Conservation (phyloP, 768 basidiomycete species). For the Rossbeevera mucosa region DNA sequence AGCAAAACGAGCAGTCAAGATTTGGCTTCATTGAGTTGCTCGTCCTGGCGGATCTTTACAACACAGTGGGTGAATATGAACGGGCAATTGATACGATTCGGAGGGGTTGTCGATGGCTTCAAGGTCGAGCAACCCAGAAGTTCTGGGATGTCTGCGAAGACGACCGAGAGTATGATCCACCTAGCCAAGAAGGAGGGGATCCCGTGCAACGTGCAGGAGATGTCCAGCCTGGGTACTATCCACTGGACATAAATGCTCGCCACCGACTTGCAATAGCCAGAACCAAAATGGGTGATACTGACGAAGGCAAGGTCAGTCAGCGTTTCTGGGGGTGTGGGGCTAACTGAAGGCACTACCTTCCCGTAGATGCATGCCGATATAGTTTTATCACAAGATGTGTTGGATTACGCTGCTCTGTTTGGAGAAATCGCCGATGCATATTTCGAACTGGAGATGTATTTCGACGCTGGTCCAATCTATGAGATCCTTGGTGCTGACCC, state of each 20-base stretch:
- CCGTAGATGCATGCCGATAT: constrained; percentile 70
- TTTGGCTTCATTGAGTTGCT: constrained; percentile 57
- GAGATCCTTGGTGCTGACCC: constrained; percentile 71
- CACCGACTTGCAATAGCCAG: constrained; percentile 81
- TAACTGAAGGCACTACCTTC: neutral
- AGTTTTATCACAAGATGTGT: constrained; percentile 64
- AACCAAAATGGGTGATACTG: constrained; percentile 71
- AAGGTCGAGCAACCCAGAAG: constrained; percentile 65
- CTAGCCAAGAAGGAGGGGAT: constrained; percentile 50
- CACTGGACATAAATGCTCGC: constrained; percentile 52
- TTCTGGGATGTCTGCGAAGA: constrained; percentile 83
- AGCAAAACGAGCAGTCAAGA: constrained; percentile 7
- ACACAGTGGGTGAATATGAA: constrained; percentile 63
- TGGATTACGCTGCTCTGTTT: constrained; percentile 76
- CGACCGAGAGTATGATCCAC: constrained; percentile 76
- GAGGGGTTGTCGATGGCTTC: constrained; percentile 85
- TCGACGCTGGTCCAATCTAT: constrained; percentile 76
- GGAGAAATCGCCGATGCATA: constrained; percentile 83
- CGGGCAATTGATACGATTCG: constrained; percentile 66
- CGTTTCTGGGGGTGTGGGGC: neutral
- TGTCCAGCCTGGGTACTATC: constrained; percentile 47
- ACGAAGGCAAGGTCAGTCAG: constrained; percentile 71
- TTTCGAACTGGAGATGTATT: constrained; percentile 62
- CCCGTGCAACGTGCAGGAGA: constrained; percentile 39
- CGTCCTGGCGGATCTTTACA: constrained; percentile 80